Percentiles rank a stretch among this genome's conserved stretches.
Evolutionary conservation across 495 filamentous ascomycete genomes (phyloP).

Genomic region (Amorphotheca resinae): DNA sequence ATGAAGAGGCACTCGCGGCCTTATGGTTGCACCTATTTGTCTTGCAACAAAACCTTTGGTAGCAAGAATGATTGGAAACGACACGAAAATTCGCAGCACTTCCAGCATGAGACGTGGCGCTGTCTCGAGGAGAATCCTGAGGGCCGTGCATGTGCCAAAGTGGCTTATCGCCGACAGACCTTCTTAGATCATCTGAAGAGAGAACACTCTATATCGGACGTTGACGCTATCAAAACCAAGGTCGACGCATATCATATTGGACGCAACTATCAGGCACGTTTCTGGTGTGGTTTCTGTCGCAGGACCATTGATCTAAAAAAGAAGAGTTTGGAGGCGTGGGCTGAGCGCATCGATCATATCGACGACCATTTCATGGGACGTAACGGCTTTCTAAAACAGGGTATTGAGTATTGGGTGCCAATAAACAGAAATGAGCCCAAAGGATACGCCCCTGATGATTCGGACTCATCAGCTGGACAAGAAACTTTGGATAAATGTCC

Average conservation of each 20-base stretch:
- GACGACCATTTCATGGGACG: slow-evolving; percentile 58
- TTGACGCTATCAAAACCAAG: slow-evolving; percentile 21
- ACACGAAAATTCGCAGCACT: slow-evolving; percentile 83
- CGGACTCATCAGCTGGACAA: not conserved
- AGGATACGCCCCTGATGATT: slow-evolving; percentile 5
- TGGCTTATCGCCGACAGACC: slow-evolving; percentile 47
- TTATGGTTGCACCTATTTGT: slow-evolving; percentile 71
- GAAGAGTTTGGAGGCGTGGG: slow-evolving; percentile 45
- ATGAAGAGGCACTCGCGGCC: slow-evolving; percentile 75
- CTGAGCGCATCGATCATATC: slow-evolving; percentile 80
- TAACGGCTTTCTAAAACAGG: slow-evolving; percentile 13
- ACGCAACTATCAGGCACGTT: slow-evolving; percentile 52
- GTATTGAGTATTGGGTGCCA: slow-evolving; percentile 17
- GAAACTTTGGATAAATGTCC: not conserved
- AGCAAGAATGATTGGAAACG: slow-evolving; percentile 97
- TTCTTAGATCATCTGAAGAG: slow-evolving; percentile 48
- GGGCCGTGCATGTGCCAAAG: slow-evolving; percentile 35
- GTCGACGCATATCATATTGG: slow-evolving; percentile 48
- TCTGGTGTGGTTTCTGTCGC: slow-evolving; percentile 87
- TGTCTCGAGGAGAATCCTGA: slow-evolving; percentile 38
- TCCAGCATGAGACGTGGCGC: slow-evolving; percentile 62
- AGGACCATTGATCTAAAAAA: slow-evolving; percentile 42
- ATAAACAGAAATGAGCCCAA: slow-evolving; percentile 11
- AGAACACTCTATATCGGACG: slow-evolving; percentile 33
- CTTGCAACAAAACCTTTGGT: slow-evolving; percentile 56